Percentiles rank a stretch among this genome's conserved stretches.
These are phyloP conservation scores for Tardiomyces digboiensis DNA, from an alignment of 1,139 yeast genomes.

Conservation along the genomic window DNA sequence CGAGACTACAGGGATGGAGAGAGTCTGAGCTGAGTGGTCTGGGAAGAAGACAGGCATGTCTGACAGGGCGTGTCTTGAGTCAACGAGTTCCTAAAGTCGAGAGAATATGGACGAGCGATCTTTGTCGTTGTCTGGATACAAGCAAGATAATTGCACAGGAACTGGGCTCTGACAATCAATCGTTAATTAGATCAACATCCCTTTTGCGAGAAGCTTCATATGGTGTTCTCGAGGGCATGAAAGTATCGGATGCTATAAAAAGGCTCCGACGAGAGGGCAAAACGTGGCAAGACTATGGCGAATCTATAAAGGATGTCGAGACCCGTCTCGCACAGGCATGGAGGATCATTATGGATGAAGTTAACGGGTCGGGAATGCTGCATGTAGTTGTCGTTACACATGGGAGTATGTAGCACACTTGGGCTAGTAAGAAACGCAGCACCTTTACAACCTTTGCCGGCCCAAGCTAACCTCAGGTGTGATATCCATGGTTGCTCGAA, in stretches of 20 bases:
- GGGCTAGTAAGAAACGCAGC: no score
- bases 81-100: neutral
- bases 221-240: no score
- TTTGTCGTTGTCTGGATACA: neutral
- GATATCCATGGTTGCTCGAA: no score
- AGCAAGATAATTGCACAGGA: neutral
- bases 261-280: no score
- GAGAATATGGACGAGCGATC: neutral
- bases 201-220: no score
- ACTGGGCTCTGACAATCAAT: no score
- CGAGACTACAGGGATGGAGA: neutral
- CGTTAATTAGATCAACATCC: no score
- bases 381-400: neutral
- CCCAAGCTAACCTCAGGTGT: no score
- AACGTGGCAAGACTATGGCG: neutral
- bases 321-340: neutral
- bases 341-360: neutral
- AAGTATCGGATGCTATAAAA: no score
- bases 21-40: neutral
- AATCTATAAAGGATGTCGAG: neutral
- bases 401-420: no score
- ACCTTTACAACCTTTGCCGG: no score
- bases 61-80: neutral
- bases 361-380: neutral
- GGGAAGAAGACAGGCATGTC: neutral